These are phyloP conservation scores for Magnaporthales sp. DNA, from an alignment of 2,329 filamentous ascomycete species.

Conservation along the genomic window DNA sequence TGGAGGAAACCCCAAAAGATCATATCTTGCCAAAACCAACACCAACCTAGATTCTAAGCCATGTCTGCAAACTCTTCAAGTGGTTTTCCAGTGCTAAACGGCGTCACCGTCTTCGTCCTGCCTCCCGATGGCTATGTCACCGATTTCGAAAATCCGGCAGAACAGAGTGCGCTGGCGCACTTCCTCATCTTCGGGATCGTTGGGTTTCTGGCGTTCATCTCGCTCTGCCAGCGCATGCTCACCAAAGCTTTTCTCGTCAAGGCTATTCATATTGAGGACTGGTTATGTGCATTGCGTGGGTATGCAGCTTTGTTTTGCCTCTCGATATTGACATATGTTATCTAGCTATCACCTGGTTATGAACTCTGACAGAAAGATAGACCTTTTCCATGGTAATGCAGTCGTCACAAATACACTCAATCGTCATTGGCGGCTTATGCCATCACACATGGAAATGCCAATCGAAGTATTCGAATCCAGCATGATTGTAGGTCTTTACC, in stretches of 20 bases:
- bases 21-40: too few species aligned
- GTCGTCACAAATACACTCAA: neutral
- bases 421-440: neutral
- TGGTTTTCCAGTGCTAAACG: too few species aligned
- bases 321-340: too few species aligned
- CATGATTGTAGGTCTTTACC: neutral
- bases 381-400: neutral
- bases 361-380: neutral
- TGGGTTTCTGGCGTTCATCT: neutral
- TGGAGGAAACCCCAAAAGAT: too few species aligned
- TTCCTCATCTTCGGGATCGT: neutral
- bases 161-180: neutral
- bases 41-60: too few species aligned
- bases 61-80: too few species aligned
- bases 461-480: neutral
- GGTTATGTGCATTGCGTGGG: neutral
- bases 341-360: too few species aligned
- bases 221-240: neutral
- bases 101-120: neutral
- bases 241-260: neutral
- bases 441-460: neutral
- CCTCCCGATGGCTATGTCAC: neutral
- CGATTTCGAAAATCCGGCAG: neutral
- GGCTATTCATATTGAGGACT: neutral
- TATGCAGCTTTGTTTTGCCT: neutral